Percentiles rank a stretch among this genome's conserved stretches.
phyloP scores from a whole-genome alignment of 352 stramenopile species.

The Phytophthora cajani region DNA sequence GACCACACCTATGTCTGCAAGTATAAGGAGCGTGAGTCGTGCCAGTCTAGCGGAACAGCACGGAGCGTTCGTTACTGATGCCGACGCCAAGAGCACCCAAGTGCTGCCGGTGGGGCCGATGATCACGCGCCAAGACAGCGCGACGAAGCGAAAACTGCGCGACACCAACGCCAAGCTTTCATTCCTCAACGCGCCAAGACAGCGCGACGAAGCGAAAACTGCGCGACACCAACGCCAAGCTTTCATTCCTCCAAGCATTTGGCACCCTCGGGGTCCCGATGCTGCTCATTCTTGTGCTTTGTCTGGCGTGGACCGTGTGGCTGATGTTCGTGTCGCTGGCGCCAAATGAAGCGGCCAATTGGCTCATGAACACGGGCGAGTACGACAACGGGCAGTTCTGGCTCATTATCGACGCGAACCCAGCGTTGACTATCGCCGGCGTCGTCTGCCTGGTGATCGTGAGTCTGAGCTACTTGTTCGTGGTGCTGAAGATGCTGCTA shows the following conservation, averaged over 20 bases:
- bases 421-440: not conserved
- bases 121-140: not conserved
- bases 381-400: conserved; percentile 40
- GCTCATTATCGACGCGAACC: conserved; percentile 23
- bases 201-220: not conserved
- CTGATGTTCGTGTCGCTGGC: conserved; percentile 26
- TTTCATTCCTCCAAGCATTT: conserved; percentile 23
- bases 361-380: conserved; percentile 29
- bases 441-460: conserved; percentile 9
- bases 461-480: conserved; percentile 15
- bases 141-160: not conserved
- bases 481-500: conserved; percentile 22
- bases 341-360: conserved; percentile 32
- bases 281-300: conserved; percentile 12
- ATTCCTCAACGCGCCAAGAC: not conserved
- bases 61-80: not conserved
- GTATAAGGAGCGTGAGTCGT: not conserved
- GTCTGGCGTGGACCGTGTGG: conserved; percentile 23
- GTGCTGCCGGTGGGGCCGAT: conserved; percentile 2
- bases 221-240: not conserved
- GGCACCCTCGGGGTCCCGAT: conserved; percentile 12
- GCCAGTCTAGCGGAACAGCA: not conserved
- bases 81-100: conserved; percentile 3
- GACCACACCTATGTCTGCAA: not conserved
- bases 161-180: not conserved